Conservation (phyloP, 148 eudicot genomes). For the Rhododendron griersonianum region DNA sequence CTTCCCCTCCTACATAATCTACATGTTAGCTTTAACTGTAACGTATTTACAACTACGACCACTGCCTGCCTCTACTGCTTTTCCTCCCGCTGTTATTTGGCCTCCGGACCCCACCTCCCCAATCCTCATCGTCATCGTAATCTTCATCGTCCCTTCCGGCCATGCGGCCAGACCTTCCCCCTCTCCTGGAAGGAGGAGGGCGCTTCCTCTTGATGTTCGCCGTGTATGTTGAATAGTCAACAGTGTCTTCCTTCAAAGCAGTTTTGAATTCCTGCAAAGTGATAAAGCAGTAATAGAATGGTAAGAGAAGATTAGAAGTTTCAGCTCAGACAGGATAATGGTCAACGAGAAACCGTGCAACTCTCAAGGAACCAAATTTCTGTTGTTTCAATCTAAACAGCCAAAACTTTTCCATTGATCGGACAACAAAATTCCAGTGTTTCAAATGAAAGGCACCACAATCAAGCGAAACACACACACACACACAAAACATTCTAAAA, state of each 20-base stretch:
- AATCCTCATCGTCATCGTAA: conserved; percentile 45
- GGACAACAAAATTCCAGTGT: background rate
- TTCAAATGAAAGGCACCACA: background rate
- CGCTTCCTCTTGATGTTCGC: conserved; percentile 86
- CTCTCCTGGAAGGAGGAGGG: conserved; percentile 70
- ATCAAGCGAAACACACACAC: background rate
- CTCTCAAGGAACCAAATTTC: background rate
- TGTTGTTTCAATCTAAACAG: background rate
- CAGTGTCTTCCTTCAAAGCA: conserved; percentile 87
- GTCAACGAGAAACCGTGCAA: background rate
- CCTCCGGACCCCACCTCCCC: conserved; percentile 40
- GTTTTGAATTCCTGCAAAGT: conserved; percentile 69
- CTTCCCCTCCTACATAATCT: conserved; percentile 39
- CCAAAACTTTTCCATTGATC: background rate
- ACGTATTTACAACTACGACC: conserved; percentile 52
- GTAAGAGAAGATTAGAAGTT: background rate
- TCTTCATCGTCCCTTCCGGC: conserved; percentile 41
- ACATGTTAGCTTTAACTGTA: conserved; percentile 74
- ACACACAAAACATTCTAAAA: background rate
- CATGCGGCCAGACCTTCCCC: conserved; percentile 40
- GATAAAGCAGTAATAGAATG: background rate
- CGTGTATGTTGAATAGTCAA: conserved; percentile 84
- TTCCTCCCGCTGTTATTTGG: conserved; percentile 37
- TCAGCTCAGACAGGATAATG: background rate
- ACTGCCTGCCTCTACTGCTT: conserved; percentile 51